These are phyloP conservation scores for Entomortierella chlamydospora DNA, from an alignment of 192 early-diverging fungal species.

Conservation along the genomic window DNA sequence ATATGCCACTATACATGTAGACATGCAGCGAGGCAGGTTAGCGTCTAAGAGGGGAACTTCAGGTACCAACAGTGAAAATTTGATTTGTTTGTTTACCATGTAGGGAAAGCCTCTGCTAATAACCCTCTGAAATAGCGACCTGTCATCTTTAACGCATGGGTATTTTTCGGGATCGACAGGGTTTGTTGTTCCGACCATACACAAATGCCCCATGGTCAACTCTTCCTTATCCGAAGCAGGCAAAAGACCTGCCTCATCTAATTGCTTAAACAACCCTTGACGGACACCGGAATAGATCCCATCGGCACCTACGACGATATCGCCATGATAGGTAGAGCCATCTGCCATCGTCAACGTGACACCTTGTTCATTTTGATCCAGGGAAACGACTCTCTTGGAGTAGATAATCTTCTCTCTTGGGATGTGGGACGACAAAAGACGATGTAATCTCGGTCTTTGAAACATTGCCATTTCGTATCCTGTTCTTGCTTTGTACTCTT, in stretches of 20 bases:
- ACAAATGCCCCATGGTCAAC: neutral
- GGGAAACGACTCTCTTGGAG: neutral
- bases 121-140: neutral
- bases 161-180: slow-evolving; percentile 16
- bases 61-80: too few relatives aligned
- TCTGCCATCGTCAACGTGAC: neutral
- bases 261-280: neutral
- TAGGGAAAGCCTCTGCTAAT: slow-evolving; percentile 2
- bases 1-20: slow-evolving; percentile 1
- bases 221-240: neutral
- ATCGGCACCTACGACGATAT: slow-evolving; percentile 10
- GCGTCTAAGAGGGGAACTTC: too few relatives aligned
- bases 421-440: slow-evolving; percentile 1
- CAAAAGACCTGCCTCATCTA: neutral
- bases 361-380: too few relatives aligned
- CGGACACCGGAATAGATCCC: neutral
- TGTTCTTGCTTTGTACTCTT: too few relatives aligned
- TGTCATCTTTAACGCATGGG: neutral
- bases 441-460: slow-evolving; percentile 4
- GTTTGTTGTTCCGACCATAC: slow-evolving; percentile 14
- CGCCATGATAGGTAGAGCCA: slow-evolving; percentile 10
- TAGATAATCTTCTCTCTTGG: neutral
- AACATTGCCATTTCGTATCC: slow-evolving; percentile 4
- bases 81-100: neutral
- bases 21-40: too few relatives aligned